Evolutionary conservation across 495 filamentous ascomycete genomes (phyloP).

Genomic region (Xylaria scruposa): DNA sequence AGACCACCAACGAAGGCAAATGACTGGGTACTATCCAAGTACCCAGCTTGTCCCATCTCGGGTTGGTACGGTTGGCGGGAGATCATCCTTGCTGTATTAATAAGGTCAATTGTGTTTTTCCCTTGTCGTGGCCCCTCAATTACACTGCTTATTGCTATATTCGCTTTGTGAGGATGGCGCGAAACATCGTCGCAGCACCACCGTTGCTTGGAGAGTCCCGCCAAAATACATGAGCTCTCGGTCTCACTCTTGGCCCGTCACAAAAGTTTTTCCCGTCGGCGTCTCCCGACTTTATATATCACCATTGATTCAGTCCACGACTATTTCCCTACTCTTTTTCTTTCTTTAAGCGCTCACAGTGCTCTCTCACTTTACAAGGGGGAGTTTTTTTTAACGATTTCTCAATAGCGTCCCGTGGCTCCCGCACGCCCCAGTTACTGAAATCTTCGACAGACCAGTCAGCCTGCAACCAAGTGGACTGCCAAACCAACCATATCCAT

Average conservation of each 20-base stretch:
- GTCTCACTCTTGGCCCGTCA: constrained; percentile 16
- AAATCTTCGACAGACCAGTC: constrained; percentile 25
- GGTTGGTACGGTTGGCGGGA: constrained; percentile 15
- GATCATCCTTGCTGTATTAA: constrained; percentile 15
- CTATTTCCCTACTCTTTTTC: background rate
- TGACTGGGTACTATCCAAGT: constrained; percentile 12
- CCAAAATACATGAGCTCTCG: constrained; percentile 13
- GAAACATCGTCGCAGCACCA: constrained; percentile 9
- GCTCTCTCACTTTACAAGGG: constrained; percentile 1
- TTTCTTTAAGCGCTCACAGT: constrained; percentile 15
- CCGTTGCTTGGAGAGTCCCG: constrained; percentile 15
- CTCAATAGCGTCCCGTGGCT: constrained; percentile 27
- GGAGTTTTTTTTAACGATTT: constrained; percentile 26
- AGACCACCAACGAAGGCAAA: constrained; percentile 12
- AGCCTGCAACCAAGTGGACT: constrained; percentile 28
- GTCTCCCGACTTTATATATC: constrained; percentile 12
- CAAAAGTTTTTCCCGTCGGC: background rate
- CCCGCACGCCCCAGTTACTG: constrained; percentile 22
- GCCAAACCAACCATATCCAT: constrained; percentile 25
- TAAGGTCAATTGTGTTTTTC: constrained; percentile 23
- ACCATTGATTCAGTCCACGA: constrained; percentile 1
- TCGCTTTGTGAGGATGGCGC: constrained; percentile 17
- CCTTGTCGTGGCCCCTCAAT: constrained; percentile 15
- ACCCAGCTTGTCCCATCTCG: constrained; percentile 20
- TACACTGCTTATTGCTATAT: constrained; percentile 4